Evolutionary conservation across 1,284 basidiomycete species (phyloP).

Genomic region (Cutaneotrichosporon sp.): DNA sequence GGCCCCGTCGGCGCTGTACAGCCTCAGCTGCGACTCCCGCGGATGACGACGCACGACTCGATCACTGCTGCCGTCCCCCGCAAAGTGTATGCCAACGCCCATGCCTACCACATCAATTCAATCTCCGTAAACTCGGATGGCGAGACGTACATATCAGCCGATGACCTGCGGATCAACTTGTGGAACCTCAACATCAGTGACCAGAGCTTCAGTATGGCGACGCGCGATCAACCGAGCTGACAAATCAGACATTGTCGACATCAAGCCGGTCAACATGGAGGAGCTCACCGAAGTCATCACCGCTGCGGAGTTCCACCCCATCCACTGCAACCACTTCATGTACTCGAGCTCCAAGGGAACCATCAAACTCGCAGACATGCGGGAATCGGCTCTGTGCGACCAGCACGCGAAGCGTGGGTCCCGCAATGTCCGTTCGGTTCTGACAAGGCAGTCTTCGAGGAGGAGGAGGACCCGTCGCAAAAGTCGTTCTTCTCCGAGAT

Average conservation of each 20-base stretch:
- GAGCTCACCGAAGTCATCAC: constrained; percentile 99
- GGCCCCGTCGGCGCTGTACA: constrained; percentile 59
- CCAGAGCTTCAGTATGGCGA: constrained; percentile 91
- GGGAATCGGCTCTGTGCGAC: constrained; percentile 95
- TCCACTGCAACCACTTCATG: constrained; percentile 98
- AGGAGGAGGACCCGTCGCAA: constrained; percentile 95
- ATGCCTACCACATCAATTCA: constrained; percentile 99
- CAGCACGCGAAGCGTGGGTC: constrained; percentile 88
- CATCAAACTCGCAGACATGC: constrained; percentile 99
- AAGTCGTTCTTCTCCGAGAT: constrained; percentile 99
- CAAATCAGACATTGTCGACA: constrained; percentile 91
- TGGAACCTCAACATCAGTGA: constrained; percentile 99
- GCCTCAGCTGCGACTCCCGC: constrained; percentile 71
- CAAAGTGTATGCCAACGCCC: constrained; percentile 98
- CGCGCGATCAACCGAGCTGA: neutral
- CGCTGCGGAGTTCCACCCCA: constrained; percentile 96
- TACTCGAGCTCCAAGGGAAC: constrained; percentile 99
- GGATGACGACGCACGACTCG: constrained; percentile 91
- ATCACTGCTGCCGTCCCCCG: constrained; percentile 98
- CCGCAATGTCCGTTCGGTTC: constrained; percentile 18
- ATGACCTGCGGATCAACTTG: constrained; percentile 93
- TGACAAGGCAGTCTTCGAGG: constrained; percentile 83
- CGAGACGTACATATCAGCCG: constrained; percentile 98
- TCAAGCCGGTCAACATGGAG: constrained; percentile 99
- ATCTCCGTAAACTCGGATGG: constrained; percentile 99